These are phyloP conservation scores for Starmera quercuum DNA, from an alignment of 805 yeast species.

Conservation along the genomic window DNA sequence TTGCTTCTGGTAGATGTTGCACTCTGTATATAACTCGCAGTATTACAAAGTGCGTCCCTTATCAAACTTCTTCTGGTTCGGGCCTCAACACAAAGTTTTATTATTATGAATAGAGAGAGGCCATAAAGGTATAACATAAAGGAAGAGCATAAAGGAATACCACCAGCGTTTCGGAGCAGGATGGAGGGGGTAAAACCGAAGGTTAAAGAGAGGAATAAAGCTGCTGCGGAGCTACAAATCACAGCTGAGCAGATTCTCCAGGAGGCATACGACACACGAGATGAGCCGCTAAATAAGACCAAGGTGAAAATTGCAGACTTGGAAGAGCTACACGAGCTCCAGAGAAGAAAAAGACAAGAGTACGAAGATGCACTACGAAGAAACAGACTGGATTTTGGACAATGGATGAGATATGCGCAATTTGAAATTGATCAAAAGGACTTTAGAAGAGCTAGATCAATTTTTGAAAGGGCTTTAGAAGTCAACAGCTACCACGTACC, in stretches of 20 bases:
- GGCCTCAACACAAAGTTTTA: no score
- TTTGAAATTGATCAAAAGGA: conserved; percentile 83
- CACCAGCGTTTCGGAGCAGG: no score
- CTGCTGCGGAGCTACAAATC: conserved; percentile 45
- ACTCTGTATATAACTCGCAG: no score
- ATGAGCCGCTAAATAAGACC: conserved; percentile 30
- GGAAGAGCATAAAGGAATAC: no score
- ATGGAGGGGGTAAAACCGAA: no score
- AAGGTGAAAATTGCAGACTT: conserved; percentile 55
- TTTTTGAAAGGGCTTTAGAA: conserved; percentile 80
- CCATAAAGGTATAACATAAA: no score
- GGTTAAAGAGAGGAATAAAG: conserved; percentile 26
- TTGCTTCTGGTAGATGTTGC: no score
- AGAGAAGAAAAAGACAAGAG: conserved; percentile 69
- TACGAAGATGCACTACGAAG: conserved; percentile 83
- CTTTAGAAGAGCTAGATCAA: conserved; percentile 69
- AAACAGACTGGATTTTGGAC: conserved; percentile 73
- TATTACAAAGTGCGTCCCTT: no score
- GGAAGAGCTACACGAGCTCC: conserved; percentile 74
- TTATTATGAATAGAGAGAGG: no score
- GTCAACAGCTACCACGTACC: conserved; percentile 73
- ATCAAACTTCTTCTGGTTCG: no score
- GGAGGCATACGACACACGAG: conserved; percentile 50
- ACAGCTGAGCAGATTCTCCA: conserved; percentile 57
- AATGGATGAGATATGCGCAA: conserved; percentile 88